These are phyloP conservation scores for Phytophthora kernoviae DNA, from an alignment of 352 stramenopile species.

Conservation along the genomic window DNA sequence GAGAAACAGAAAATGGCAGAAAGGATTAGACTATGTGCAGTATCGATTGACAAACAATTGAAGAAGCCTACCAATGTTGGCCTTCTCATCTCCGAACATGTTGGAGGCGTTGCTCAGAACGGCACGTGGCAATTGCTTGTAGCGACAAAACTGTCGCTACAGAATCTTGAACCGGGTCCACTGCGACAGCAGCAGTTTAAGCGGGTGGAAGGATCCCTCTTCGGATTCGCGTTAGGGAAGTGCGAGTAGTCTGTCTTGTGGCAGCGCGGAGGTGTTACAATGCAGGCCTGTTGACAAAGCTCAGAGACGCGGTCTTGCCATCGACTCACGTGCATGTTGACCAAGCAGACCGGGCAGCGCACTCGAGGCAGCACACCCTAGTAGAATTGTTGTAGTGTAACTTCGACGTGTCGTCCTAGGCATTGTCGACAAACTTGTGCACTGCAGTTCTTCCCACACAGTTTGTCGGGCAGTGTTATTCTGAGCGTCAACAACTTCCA, in stretches of 20 bases:
- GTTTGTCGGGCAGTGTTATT: background rate
- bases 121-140: constrained; percentile 15
- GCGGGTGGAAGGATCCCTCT: background rate
- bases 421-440: constrained; percentile 29
- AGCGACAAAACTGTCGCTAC: constrained; percentile 24
- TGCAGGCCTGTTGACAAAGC: constrained; percentile 29
- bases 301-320: constrained; percentile 29
- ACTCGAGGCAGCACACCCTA: constrained; percentile 33
- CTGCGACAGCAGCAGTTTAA: constrained; percentile 19
- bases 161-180: constrained; percentile 13
- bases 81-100: constrained; percentile 23
- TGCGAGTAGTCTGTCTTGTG: constrained; percentile 43
- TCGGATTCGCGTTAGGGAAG: constrained; percentile 17
- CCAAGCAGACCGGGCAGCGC: constrained; percentile 34
- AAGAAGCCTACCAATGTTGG: no score
- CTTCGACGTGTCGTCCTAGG: constrained; percentile 25
- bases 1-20: no score
- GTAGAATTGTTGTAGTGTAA: constrained; percentile 33
- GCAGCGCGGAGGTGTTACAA: constrained; percentile 34
- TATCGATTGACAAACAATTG: no score
- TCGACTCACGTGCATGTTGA: constrained; percentile 11
- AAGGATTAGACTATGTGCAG: no score
- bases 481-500: constrained; percentile 19
- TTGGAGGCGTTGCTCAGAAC: constrained; percentile 24
- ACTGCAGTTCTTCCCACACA: constrained; percentile 24